Base-by-base conservation (phyloP, 495 filamentous ascomycete genomes). In the Pyronema domesticum region DNA sequence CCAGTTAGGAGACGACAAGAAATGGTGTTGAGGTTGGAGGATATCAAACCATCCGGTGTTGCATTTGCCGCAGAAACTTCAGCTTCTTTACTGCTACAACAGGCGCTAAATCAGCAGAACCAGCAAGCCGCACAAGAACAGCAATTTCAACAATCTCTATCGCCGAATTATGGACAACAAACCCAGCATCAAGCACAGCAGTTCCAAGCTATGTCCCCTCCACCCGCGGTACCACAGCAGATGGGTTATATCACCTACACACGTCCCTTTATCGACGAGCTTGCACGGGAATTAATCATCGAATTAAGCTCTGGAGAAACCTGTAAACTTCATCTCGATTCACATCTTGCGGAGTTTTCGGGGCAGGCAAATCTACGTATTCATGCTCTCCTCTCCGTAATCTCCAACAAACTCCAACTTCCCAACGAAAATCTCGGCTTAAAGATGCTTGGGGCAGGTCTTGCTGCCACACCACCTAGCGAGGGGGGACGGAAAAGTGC, bases 41-140 rank as follows among this genome's bases (percentile, higher is more conserved):
- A 98, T 59, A 77, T 98, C 7, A 76, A 86, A 23, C 86, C 89
- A 55, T 85, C 81, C 4, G 88, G 89, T 4, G 73, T 95, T 40
- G 78, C 80, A 3, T 76, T 91, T 53, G 67, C 65, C 3, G 59
- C 62, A 8, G 79, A 85, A 42, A 48, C 43, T 9, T 55, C 56
- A 1, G 39, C 39, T n/a, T 30, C 23, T 30, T 1, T 30, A 5
- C 23, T 30, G 1, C 23, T 30, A 5, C 23, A 30, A 30, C 57
- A 55, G 10, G 47, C 55, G n/a, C n/a, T n/a, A n/a, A n/a, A n/a
- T n/a, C n/a, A n/a, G n/a, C n/a, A n/a, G n/a, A n/a, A n/a, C 1
- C 55, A 63, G 19, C 54, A 51, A 39, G 53, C 53, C 57, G 64
- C 53, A 47, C 23, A 30, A 60, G 7, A 57, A 30, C 1, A 30